Evolutionary conservation across 495 filamentous ascomycete genomes (phyloP).

Genomic region (Penicillium canariense): DNA sequence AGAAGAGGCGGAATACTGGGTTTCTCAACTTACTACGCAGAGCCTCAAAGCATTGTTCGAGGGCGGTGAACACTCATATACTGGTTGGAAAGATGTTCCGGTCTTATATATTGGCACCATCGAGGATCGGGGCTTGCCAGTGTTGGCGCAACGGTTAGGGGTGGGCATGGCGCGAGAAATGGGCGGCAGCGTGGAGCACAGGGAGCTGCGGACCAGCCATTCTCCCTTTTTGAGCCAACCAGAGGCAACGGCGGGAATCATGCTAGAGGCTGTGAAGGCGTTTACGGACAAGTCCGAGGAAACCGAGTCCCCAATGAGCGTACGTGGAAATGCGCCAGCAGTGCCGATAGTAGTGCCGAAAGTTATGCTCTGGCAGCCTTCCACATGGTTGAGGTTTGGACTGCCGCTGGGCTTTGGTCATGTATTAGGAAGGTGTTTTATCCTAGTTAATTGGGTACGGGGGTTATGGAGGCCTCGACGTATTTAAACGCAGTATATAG

Average conservation of each 20-base stretch:
- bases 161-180: constrained; percentile 31
- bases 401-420: constrained; percentile 22
- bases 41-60: constrained; percentile 34
- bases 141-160: constrained; percentile 30
- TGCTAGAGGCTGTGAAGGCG: constrained; percentile 26
- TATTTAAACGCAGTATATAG: too few relatives aligned
- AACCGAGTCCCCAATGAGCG: background rate
- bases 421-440: constrained; percentile 11
- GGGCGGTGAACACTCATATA: constrained; percentile 28
- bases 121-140: constrained; percentile 33
- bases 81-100: constrained; percentile 33
- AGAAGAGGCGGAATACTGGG: constrained; percentile 22
- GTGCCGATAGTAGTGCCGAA: constrained; percentile 1
- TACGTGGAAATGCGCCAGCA: background rate
- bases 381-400: constrained; percentile 25
- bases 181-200: constrained; percentile 27
- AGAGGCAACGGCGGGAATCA: constrained; percentile 22
- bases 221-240: constrained; percentile 37
- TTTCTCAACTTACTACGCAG: constrained; percentile 29
- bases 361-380: constrained; percentile 19
- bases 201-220: constrained; percentile 34
- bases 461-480: constrained; percentile 19
- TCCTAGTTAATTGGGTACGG: constrained; percentile 14
- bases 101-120: constrained; percentile 34
- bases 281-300: constrained; percentile 14